Evolutionary conservation across 345 rosid species (phyloP).

Genomic region (Heritiera littoralis): DNA sequence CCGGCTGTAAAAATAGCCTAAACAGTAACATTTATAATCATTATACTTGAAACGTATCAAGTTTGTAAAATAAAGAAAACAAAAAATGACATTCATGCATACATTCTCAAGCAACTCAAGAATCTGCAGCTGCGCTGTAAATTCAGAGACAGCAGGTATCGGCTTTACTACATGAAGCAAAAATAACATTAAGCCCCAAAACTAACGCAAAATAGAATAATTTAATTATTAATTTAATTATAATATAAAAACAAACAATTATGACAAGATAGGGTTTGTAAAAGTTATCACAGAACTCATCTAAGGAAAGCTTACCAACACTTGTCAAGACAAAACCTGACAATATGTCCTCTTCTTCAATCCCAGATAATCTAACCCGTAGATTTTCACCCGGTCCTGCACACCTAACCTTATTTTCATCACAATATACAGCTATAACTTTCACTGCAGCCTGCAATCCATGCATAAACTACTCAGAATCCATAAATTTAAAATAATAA

Average conservation of each 20-base stretch:
- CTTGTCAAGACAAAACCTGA: conserved; percentile 89
- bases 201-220: neutral
- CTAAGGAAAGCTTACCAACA: conserved; percentile 52
- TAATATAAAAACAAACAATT: neutral
- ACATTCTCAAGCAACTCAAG: conserved; percentile 93
- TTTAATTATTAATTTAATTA: neutral
- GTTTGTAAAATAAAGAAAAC: neutral
- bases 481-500: neutral
- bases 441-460: conserved; percentile 70
- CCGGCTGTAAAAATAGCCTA: conserved; percentile 99
- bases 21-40: conserved; percentile 11
- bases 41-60: neutral
- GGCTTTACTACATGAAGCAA: conserved; percentile 62
- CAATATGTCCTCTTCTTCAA: conserved; percentile 90
- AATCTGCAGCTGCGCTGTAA: conserved; percentile 84
- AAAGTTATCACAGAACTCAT: neutral
- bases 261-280: neutral
- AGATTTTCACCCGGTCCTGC: conserved; percentile 98
- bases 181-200: conserved; percentile 7
- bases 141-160: conserved; percentile 69
- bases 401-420: conserved; percentile 75
- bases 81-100: conserved; percentile 20
- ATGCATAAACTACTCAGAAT: conserved; percentile 9
- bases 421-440: conserved; percentile 64
- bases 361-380: conserved; percentile 77